Evolutionary conservation across 2,329 filamentous ascomycete species (phyloP), one percentile per base, ranked within the genome.

Genomic region (Xylaria sp.): DNA sequence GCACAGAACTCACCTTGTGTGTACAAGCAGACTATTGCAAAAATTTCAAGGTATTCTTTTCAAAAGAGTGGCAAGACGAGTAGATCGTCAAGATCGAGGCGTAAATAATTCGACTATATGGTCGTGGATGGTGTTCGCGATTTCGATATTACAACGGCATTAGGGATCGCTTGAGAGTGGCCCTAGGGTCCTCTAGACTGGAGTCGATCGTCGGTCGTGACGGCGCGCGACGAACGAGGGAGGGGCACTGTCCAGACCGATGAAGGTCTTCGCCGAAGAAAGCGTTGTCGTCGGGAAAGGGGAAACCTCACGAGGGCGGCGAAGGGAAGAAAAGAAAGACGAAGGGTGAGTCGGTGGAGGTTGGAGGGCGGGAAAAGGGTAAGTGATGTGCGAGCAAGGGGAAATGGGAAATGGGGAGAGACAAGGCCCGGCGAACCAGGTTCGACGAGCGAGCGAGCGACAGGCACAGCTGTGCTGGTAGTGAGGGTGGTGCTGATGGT

Each of bases 51-150:
- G 64, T 66, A 68, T 68, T 68, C 42, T 66, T 74, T 75, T 72
- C 67, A 79, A 79, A 79, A 75, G 78, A 79, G 77, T 73, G 78
- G 72, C 75, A 75, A 72, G 78, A 79, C 77, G 78, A 79, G 69
- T 66, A 72, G 73, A 78, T 78, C 77, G 76, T 78, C 77, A 74
- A 71, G 69, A 72, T 72, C 67, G 66, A 66, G 66, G 13, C 70
- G 68, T 64, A 69, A 48, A 69, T 71, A 66, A 16, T 66, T 66
- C 35, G 9, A 40, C 29, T 72, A 70, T 68, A 69, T 70, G 70
- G 69, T 70, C 72, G 67, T 69, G 71, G 72, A 57, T 67, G 68
- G 72, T 75, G 68, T 75, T 72, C 71, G 70, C 75, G 72, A 72
- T 55, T 70, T 69, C 51, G 64, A 69, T 72, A 68, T 77, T 72